phyloP scores from a whole-genome alignment of 176 grass and related monocot genomes.

The Phoenix dactylifera region DNA sequence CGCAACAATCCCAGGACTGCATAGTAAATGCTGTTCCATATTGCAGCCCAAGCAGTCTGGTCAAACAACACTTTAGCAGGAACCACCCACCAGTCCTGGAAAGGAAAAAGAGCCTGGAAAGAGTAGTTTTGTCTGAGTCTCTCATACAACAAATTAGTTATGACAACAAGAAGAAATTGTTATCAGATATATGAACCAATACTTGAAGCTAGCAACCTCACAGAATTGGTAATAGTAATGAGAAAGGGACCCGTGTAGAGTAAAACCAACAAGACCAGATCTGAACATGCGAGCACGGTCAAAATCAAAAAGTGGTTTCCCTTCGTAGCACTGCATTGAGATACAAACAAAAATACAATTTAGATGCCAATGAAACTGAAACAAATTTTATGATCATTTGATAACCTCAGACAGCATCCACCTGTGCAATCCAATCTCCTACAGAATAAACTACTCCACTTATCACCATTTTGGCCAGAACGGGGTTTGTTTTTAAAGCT shows the following conservation, averaged over 20 bases:
- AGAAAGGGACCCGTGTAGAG: conserved; percentile 89
- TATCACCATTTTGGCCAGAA: conserved; percentile 99
- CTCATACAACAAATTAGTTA: background rate
- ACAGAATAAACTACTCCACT: conserved; percentile 91
- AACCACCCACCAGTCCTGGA: conserved; percentile 93
- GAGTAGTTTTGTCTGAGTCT: background rate
- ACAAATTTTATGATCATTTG: background rate
- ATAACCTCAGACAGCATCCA: background rate
- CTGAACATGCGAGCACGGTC: conserved; percentile 83
- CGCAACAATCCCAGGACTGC: conserved; percentile 68
- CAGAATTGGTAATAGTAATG: conserved; percentile 94
- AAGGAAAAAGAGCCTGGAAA: conserved; percentile 68
- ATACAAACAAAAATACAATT: background rate
- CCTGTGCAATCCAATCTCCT: conserved; percentile 96
- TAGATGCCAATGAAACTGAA: conserved; percentile 3
- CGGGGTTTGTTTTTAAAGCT: conserved; percentile 77
- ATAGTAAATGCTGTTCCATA: conserved; percentile 98
- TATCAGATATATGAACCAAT: too few relatives aligned
- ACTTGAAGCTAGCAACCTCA: conserved; percentile 38
- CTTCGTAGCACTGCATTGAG: conserved; percentile 71
- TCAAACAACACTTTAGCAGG: conserved; percentile 85
- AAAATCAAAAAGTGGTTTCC: conserved; percentile 80
- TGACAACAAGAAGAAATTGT: background rate
- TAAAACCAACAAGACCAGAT: conserved; percentile 83
- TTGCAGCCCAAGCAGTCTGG: conserved; percentile 73